phyloP scores from a whole-genome alignment of 2,329 filamentous ascomycete genomes.

The Ceratocystis lukuohia region DNA sequence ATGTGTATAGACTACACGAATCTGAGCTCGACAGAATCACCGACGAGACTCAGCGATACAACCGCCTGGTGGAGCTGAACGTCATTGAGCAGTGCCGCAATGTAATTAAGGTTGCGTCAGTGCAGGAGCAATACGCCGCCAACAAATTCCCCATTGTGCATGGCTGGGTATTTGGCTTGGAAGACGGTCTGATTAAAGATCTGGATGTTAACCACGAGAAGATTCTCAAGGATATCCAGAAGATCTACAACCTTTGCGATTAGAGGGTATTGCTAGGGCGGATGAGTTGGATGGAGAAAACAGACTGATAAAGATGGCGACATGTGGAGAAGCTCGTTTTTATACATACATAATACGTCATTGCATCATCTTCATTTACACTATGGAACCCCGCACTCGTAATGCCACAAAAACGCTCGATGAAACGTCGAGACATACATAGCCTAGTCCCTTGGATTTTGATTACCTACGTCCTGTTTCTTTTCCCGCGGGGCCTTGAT shows the following conservation, averaged over 20 bases:
- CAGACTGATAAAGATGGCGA: too few relatives aligned
- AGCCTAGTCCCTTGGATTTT: too few relatives aligned
- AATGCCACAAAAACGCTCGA: too few relatives aligned
- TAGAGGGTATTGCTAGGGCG: slow-evolving; percentile 19
- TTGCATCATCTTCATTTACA: too few relatives aligned
- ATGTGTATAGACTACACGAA: slow-evolving; percentile 61
- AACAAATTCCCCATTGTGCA: slow-evolving; percentile 57
- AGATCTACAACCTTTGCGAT: slow-evolving; percentile 47
- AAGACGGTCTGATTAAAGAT: slow-evolving; percentile 53
- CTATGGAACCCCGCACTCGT: too few relatives aligned
- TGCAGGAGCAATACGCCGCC: slow-evolving; percentile 56
- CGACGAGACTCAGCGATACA: slow-evolving; percentile 46
- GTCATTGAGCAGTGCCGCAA: slow-evolving; percentile 65
- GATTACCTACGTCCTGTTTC: too few relatives aligned
- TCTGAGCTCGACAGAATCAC: slow-evolving; percentile 51
- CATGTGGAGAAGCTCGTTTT: too few relatives aligned
- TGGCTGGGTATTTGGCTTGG: slow-evolving; percentile 60
- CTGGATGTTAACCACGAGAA: slow-evolving; percentile 48
- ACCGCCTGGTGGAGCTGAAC: slow-evolving; percentile 71
- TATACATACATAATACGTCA: too few relatives aligned
- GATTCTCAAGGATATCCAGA: slow-evolving; percentile 44
- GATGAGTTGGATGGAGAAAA: too few relatives aligned
- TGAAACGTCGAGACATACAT: too few relatives aligned
- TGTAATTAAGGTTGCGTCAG: slow-evolving; percentile 63
- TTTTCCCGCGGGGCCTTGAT: too few relatives aligned